Evolutionary conservation across 1,284 basidiomycete species (phyloP).

Genomic region (Malassezia cuniculi): DNA sequence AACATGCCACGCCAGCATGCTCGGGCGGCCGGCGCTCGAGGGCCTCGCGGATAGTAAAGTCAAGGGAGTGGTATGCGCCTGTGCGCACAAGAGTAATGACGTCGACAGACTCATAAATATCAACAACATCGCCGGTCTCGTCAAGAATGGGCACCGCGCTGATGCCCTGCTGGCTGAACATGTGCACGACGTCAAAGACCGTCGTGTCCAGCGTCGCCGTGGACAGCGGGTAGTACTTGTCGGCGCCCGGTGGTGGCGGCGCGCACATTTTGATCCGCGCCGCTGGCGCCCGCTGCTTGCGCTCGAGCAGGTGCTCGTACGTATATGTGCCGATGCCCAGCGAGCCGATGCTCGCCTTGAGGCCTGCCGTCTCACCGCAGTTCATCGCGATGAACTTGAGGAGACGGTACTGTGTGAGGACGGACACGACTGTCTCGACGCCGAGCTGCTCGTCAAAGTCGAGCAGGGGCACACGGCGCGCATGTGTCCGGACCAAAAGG

Average conservation of each 20-base stretch:
- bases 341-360: conserved; percentile 64
- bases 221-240: conserved; percentile 72
- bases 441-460: conserved; percentile 87
- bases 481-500: conserved; percentile 85
- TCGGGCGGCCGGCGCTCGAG: conserved; percentile 73
- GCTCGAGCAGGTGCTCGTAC: conserved; percentile 7
- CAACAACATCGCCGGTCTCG: conserved; percentile 80
- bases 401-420: conserved; percentile 91
- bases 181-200: conserved; percentile 95
- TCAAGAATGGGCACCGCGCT: conserved; percentile 94
- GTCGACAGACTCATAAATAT: conserved; percentile 97
- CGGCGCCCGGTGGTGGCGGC: conserved; percentile 6
- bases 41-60: conserved; percentile 87
- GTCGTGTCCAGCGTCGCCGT: conserved; percentile 82
- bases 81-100: conserved; percentile 74
- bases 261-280: conserved; percentile 3
- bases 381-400: conserved; percentile 98
- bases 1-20: conserved; percentile 91
- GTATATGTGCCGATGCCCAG: conserved; percentile 91
- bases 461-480: conserved; percentile 80
- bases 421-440: conserved; percentile 87
- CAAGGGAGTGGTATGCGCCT: conserved; percentile 83
- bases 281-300: conserved; percentile 2
- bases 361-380: conserved; percentile 38
- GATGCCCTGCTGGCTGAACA: conserved; percentile 90